Evolutionary conservation across 2,329 filamentous ascomycete genomes (phyloP).

Genomic region (Pseudogymnoascus sp.): DNA sequence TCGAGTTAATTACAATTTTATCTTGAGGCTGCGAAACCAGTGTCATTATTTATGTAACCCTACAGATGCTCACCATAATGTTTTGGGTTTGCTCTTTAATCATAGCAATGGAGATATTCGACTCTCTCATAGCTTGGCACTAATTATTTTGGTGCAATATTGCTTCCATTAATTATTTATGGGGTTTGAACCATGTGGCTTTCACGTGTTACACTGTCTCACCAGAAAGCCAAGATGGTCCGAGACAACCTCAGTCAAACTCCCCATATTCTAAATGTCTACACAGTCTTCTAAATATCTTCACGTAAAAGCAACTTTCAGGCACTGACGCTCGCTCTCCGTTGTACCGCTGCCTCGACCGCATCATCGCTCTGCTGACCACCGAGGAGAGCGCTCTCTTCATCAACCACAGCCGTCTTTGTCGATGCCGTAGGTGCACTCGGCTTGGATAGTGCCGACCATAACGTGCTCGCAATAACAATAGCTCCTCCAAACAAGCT

Average conservation of each 20-base stretch:
- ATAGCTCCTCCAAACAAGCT: conserved; percentile 25
- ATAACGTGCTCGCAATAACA: conserved; percentile 26
- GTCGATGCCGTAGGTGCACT: background rate
- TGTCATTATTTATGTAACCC: background rate
- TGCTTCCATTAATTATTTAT: background rate
- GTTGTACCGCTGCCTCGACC: conserved; percentile 14
- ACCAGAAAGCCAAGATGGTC: background rate
- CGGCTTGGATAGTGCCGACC: conserved; percentile 24
- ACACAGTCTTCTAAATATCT: background rate
- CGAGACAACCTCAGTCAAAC: background rate
- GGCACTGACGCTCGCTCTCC: conserved; percentile 18
- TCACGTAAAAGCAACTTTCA: background rate
- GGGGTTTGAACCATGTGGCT: no score
- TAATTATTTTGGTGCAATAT: no score
- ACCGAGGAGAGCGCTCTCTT: conserved; percentile 25
- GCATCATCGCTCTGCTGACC: conserved; percentile 12
- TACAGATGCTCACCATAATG: background rate
- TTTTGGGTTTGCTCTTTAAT: background rate
- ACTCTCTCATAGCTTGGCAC: no score
- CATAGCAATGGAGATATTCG: background rate
- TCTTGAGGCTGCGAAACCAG: background rate
- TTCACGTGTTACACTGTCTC: no score
- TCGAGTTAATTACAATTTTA: background rate
- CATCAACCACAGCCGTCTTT: conserved; percentile 17
- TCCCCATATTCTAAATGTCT: background rate